Evolutionary conservation across 2,329 filamentous ascomycete species (phyloP), one percentile per base, ranked within the genome.

Genomic region (Aspergillus quadrilineatus): DNA sequence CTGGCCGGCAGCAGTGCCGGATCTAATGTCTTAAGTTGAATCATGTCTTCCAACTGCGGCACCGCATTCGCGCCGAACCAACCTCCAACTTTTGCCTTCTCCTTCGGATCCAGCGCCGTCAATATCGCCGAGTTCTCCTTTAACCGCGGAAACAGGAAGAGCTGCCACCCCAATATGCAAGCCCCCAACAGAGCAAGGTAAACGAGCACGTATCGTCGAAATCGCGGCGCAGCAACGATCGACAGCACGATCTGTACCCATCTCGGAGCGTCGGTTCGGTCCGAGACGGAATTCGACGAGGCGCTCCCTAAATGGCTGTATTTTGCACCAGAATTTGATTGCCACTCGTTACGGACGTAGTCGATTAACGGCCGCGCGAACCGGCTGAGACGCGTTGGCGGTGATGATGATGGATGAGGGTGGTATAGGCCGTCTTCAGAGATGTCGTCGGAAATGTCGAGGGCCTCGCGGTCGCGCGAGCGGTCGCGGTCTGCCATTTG

Each of bases 11-110:
- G 60, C 48, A 81, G 68, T 4, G 69, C 62, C 28, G 74, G 63
- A 62, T 83, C 77, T 60, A 87, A 64, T 12, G 75, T 74, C 62
- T 75, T 74, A 49, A 86, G 65, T 44, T 80, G 77, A 9, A 80
- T 73, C 65, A 85, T 73, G 58, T 76, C 76, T 46, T 76, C 73
- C 59, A 83, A 81, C 6, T 69, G 67, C 10, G 80, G 80, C 53
- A 75, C 61, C 50, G 75, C 67, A 61, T 82, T 83, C 32, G 67
- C 66, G 3, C 80, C 80, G 63, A 79, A 82, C 65, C 71, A 72
- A 0, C 72, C 74, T 6, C 67, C 71, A 1, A 63, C 50, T 43
- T 62, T 56, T 30, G 66, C 57, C 60, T 67, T 67, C 15, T 62
- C 58, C 15, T 60, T 62, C n/a, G 62, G 59, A 53, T 74, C 70